A percentile compares a stretch with the other conserved stretches of the same genome.
Evolutionary conservation across 331 rosid genomes (phyloP).

Genomic region (Cydonia oblonga): DNA sequence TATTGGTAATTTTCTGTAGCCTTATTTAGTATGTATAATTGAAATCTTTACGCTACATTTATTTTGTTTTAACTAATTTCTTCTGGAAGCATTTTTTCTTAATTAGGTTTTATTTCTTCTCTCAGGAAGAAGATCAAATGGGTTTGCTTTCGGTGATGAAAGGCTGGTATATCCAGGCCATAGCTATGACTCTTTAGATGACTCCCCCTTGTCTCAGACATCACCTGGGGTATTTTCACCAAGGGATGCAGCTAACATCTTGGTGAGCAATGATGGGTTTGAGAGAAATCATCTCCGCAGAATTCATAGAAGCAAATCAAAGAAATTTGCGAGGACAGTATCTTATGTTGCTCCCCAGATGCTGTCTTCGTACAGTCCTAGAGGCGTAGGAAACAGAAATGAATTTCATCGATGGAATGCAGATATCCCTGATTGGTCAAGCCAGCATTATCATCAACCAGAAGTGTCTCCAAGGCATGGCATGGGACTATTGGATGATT

Average conservation of each 20-base stretch:
- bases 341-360: slow-evolving; percentile 31
- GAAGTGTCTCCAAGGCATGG: slow-evolving; percentile 41
- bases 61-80: neutral
- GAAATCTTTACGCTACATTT: neutral
- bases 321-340: slow-evolving; percentile 30
- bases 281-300: slow-evolving; percentile 42
- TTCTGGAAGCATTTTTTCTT: neutral
- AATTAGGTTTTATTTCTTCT: slow-evolving; percentile 14
- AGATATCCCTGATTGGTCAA: slow-evolving; percentile 29
- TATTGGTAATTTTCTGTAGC: slow-evolving; percentile 39
- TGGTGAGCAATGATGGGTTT: slow-evolving; percentile 35
- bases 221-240: slow-evolving; percentile 60
- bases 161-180: slow-evolving; percentile 45
- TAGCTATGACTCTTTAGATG: slow-evolving; percentile 60
- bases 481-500: slow-evolving; percentile 41
- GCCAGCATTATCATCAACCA: slow-evolving; percentile 25
- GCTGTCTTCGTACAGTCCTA: slow-evolving; percentile 23
- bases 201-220: slow-evolving; percentile 49
- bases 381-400: slow-evolving; percentile 40
- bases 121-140: slow-evolving; percentile 75
- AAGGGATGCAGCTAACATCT: slow-evolving; percentile 34
- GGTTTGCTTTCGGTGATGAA: slow-evolving; percentile 51
- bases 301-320: slow-evolving; percentile 45
- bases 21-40: neutral
- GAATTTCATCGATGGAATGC: slow-evolving; percentile 32